Evolutionary conservation across 1,284 basidiomycete species (phyloP).

Genomic region (Rhodotorula sp.): DNA sequence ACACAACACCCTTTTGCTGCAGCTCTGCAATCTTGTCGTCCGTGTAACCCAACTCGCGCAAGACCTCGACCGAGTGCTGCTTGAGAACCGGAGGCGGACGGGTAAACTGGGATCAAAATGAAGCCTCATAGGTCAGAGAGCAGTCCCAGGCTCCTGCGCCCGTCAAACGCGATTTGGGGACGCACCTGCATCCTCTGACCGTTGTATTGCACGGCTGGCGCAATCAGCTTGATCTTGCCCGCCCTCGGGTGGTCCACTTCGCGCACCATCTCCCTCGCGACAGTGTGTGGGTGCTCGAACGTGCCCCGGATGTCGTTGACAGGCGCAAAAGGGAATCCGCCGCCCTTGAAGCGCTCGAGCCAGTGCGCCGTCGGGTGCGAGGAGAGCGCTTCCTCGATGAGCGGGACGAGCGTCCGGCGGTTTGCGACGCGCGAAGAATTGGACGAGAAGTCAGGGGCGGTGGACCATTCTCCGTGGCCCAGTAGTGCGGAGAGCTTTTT

Average conservation of each 20-base stretch:
- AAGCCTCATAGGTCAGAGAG: neutral
- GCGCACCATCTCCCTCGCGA: slow-evolving; percentile 63
- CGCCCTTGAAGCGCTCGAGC: slow-evolving; percentile 69
- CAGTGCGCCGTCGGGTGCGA: slow-evolving; percentile 66
- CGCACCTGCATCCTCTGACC: slow-evolving; percentile 62
- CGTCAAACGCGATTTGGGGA: neutral
- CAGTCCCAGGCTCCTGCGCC: neutral
- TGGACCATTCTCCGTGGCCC: slow-evolving; percentile 60
- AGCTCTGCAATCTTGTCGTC: slow-evolving; percentile 60
- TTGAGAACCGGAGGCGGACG: slow-evolving; percentile 66
- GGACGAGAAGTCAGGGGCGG: slow-evolving; percentile 66
- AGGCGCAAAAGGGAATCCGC: slow-evolving; percentile 87
- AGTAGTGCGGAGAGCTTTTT: slow-evolving; percentile 62
- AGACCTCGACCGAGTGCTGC: slow-evolving; percentile 52
- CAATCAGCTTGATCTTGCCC: slow-evolving; percentile 77
- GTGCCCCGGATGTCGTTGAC: slow-evolving; percentile 91
- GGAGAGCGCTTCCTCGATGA: slow-evolving; percentile 67
- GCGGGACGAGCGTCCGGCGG: slow-evolving; percentile 67
- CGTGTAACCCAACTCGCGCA: slow-evolving; percentile 67
- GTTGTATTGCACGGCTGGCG: slow-evolving; percentile 84
- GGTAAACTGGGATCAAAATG: slow-evolving; percentile 56
- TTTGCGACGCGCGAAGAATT: slow-evolving; percentile 77
- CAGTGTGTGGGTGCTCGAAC: slow-evolving; percentile 85
- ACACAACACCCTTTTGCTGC: slow-evolving; percentile 59
- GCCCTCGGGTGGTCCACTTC: slow-evolving; percentile 58